Percentiles rank a stretch among this genome's conserved stretches.
These are phyloP conservation scores for Ceratocystis ficicola DNA, from an alignment of 2,329 filamentous ascomycete species.

Conservation along the genomic window DNA sequence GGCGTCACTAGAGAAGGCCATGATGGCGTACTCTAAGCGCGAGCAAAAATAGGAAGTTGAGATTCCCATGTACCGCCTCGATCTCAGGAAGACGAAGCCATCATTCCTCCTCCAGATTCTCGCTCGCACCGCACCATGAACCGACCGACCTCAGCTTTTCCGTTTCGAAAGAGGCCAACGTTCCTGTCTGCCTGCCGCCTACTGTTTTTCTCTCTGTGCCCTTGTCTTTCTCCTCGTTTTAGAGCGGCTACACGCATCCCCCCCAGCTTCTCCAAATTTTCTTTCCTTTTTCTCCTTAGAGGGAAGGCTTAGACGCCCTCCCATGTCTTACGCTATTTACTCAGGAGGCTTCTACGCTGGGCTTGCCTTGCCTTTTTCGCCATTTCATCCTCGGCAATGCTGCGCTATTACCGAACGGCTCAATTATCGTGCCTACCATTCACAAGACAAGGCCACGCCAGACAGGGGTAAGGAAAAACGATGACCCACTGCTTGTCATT, in stretches of 20 bases:
- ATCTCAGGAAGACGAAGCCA: not conserved
- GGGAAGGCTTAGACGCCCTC: not conserved
- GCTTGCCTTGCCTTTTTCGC: not conserved
- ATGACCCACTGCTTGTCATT: not conserved
- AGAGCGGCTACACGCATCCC: not conserved
- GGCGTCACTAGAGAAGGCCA: conserved; percentile 37
- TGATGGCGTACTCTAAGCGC: conserved; percentile 35
- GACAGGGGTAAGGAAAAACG: not conserved
- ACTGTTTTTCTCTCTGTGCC: not conserved
- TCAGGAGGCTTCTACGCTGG: too few species aligned
- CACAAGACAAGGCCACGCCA: not conserved
- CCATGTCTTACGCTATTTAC: too few species aligned
- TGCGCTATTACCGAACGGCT: not conserved
- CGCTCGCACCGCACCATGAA: too few species aligned
- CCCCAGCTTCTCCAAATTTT: conserved; percentile 2
- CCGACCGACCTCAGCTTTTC: not conserved
- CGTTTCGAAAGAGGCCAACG: not conserved
- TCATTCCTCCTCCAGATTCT: too few species aligned
- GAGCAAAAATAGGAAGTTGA: conserved; percentile 15
- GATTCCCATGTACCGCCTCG: not conserved
- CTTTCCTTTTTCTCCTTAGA: not conserved
- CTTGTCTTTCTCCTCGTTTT: not conserved
- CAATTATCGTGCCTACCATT: not conserved
- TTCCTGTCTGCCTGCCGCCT: not conserved
- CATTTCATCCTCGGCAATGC: not conserved